Percentiles rank a stretch among this genome's conserved stretches.
Conservation (phyloP, 768 basidiomycete genomes). For the Omphalotus guepiniiformis region DNA sequence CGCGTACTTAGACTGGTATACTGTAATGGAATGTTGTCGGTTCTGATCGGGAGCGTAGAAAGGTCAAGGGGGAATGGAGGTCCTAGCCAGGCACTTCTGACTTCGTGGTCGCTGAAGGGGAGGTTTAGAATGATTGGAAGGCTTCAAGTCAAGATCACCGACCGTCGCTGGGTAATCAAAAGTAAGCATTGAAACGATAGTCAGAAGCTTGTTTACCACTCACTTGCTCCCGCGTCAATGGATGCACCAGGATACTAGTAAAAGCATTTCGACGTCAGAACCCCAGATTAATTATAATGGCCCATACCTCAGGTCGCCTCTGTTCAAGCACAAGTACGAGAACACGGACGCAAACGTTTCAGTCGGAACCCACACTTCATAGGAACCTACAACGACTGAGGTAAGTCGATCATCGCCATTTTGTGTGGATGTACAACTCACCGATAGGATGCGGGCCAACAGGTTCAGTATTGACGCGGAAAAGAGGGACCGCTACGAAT, state of each 20-base stretch:
- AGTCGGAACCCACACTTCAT: slow-evolving; percentile 76
- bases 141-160: slow-evolving; percentile 18
- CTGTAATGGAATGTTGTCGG: slow-evolving; percentile 57
- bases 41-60: slow-evolving; percentile 45
- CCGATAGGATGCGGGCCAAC: slow-evolving; percentile 77
- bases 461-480: slow-evolving; percentile 63
- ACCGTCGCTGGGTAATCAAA: slow-evolving; percentile 51
- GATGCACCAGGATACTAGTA: slow-evolving; percentile 68
- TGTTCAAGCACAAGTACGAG: slow-evolving; percentile 67
- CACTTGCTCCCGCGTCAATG: slow-evolving; percentile 68
- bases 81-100: slow-evolving; percentile 72
- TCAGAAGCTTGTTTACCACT: slow-evolving; percentile 16
- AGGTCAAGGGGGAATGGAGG: slow-evolving; percentile 66
- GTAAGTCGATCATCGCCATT: not conserved
- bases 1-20: slow-evolving; percentile 61
- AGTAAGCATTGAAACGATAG: slow-evolving; percentile 4
- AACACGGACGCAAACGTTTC: slow-evolving; percentile 75
- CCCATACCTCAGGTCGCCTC: slow-evolving; percentile 61
- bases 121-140: not conserved
- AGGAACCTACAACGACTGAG: slow-evolving; percentile 49
- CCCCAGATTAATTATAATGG: not conserved
- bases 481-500: slow-evolving; percentile 75
- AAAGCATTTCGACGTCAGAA: not conserved
- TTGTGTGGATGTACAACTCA: slow-evolving; percentile 24
- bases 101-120: slow-evolving; percentile 57